phyloP scores from a whole-genome alignment of 2,329 filamentous ascomycete genomes.

The Teratosphaeriaceae sp. region DNA sequence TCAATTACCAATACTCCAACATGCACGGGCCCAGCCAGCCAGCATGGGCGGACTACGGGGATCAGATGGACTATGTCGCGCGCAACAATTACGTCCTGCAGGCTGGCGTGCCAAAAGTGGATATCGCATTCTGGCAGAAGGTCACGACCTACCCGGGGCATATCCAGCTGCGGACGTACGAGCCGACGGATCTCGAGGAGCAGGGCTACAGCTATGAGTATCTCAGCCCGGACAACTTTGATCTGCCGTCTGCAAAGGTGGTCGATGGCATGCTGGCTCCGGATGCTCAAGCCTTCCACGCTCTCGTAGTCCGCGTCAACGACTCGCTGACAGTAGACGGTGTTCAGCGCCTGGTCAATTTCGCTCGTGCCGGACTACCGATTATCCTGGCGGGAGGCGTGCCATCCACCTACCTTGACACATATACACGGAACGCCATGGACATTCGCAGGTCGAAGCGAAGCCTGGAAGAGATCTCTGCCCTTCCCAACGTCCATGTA shows the following conservation, averaged over 20 bases:
- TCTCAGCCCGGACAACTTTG: conserved; percentile 40
- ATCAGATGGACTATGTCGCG: conserved; percentile 33
- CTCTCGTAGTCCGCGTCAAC: conserved; percentile 34
- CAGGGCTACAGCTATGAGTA: conserved; percentile 36
- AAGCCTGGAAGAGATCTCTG: conserved; percentile 20
- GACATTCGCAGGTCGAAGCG: conserved; percentile 13
- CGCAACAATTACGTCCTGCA: conserved; percentile 35
- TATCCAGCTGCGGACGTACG: conserved; percentile 11
- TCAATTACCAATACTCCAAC: conserved; percentile 38
- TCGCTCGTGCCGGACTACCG: conserved; percentile 35
- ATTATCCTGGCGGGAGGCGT: conserved; percentile 36
- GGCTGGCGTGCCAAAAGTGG: conserved; percentile 33
- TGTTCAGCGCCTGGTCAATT: conserved; percentile 29
- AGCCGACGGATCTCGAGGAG: conserved; percentile 20
- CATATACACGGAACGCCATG: conserved; percentile 8
- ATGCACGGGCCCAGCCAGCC: conserved; percentile 36
- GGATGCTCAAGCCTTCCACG: conserved; percentile 36
- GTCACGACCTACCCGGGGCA: conserved; percentile 11
- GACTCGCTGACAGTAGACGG: conserved; percentile 33
- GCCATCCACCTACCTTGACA: conserved; percentile 20
- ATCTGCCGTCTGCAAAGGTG: conserved; percentile 33
- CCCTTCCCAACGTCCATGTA: conserved; percentile 31
- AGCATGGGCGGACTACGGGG: conserved; percentile 34
- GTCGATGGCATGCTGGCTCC: conserved; percentile 33
- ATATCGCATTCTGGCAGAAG: conserved; percentile 37